Conservation (phyloP, 371 early-diverging fungal genomes). For the Apophysomyces variabilis region DNA sequence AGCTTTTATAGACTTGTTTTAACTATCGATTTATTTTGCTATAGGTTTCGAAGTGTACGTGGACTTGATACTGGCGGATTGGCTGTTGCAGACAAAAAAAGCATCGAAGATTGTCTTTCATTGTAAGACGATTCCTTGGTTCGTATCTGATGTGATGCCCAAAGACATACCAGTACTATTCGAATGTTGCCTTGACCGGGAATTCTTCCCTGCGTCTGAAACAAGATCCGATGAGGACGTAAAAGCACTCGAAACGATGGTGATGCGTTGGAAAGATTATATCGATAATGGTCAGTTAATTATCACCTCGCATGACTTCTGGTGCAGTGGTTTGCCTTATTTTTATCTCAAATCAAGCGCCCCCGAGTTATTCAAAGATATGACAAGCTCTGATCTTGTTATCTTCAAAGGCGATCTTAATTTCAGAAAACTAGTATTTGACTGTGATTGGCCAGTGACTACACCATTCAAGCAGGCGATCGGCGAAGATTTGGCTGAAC, state of each 20-base stretch:
- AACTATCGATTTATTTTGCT: background rate
- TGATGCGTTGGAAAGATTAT: constrained; percentile 70
- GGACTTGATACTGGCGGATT: constrained; percentile 89
- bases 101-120: constrained; percentile 81
- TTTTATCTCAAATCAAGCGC: constrained; percentile 71
- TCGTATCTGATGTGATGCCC: constrained; percentile 87
- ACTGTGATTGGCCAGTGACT: constrained; percentile 81
- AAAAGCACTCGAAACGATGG: constrained; percentile 58
- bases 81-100: constrained; percentile 72
- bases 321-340: constrained; percentile 84
- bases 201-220: constrained; percentile 48
- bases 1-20: background rate
- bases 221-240: constrained; percentile 37
- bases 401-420: constrained; percentile 97
- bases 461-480: constrained; percentile 85
- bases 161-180: constrained; percentile 79
- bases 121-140: constrained; percentile 91
- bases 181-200: constrained; percentile 40
- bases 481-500: constrained; percentile 64
- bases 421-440: constrained; percentile 92
- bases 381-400: constrained; percentile 64
- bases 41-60: constrained; percentile 89
- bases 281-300: constrained; percentile 64
- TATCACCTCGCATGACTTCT: constrained; percentile 76
- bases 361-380: constrained; percentile 63